Conservation (phyloP, 495 filamentous ascomycete species). For the Aspergillus ostianus region DNA sequence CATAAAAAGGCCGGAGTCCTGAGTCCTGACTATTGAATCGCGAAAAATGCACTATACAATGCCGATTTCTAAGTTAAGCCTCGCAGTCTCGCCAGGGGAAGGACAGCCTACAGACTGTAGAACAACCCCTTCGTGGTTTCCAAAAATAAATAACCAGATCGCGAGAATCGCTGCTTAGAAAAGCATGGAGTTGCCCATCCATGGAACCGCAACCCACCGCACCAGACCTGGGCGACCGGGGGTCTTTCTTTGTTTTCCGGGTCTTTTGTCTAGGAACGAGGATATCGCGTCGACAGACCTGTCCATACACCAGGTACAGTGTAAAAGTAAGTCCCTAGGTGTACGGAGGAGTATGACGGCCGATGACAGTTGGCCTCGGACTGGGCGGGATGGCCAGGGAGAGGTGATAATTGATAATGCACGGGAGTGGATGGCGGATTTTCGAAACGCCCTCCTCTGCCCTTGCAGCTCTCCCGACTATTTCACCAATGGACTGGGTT, state of each 20-base stretch:
- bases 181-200: neutral
- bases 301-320: no score
- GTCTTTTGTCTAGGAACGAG: no score
- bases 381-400: neutral
- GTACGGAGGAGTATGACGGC: no score
- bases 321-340: no score
- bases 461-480: neutral
- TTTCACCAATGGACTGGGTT: neutral
- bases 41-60: neutral
- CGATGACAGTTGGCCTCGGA: neutral
- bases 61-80: neutral
- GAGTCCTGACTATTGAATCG: neutral
- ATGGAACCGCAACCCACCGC: neutral
- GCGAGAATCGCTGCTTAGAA: neutral
- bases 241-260: neutral
- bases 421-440: neutral
- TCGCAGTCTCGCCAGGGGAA: neutral
- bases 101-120: neutral
- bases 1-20: neutral
- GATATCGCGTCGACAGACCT: no score
- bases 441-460: neutral
- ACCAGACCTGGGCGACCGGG: neutral
- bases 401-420: neutral
- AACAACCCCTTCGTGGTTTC: neutral
- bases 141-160: neutral